Evolutionary conservation across 2,329 filamentous ascomycete genomes (phyloP).

Genomic region (Lachnellula occidentalis): DNA sequence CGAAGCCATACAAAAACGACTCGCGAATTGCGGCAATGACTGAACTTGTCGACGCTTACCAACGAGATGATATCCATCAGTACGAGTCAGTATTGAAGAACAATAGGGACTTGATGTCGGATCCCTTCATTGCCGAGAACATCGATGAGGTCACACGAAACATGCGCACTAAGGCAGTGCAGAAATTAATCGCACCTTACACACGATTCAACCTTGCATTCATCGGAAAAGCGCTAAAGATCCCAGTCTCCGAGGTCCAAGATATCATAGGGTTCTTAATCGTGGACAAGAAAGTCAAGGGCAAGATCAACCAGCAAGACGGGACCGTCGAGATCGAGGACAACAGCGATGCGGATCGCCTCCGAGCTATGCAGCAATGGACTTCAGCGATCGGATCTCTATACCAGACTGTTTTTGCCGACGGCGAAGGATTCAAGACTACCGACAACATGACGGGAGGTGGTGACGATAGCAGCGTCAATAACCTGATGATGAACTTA

Average conservation of each 20-base stretch:
- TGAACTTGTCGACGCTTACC: conserved; percentile 91
- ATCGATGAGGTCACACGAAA: conserved; percentile 98
- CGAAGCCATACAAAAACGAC: conserved; percentile 95
- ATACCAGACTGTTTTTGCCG: conserved; percentile 67
- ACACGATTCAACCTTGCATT: conserved; percentile 84
- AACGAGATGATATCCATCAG: conserved; percentile 85
- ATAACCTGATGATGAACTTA: not conserved
- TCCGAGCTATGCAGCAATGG: conserved; percentile 68
- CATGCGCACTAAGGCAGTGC: conserved; percentile 92
- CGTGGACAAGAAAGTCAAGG: conserved; percentile 78
- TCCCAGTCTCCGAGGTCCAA: conserved; percentile 79
- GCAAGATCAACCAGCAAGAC: conserved; percentile 82
- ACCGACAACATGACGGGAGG: conserved; percentile 15
- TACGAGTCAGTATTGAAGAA: conserved; percentile 85
- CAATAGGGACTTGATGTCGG: conserved; percentile 83
- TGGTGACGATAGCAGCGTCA: conserved; percentile 13
- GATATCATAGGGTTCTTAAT: conserved; percentile 96
- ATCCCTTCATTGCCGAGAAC: conserved; percentile 96
- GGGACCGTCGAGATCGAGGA: conserved; percentile 79
- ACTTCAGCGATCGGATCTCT: conserved; percentile 63
- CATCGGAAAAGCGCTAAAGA: conserved; percentile 83
- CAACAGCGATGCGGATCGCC: conserved; percentile 66
- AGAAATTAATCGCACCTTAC: conserved; percentile 92
- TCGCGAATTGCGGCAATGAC: conserved; percentile 96
- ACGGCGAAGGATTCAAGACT: conserved; percentile 62